These are phyloP conservation scores for Pilobolus umbonatus DNA, from an alignment of 192 early-diverging fungal species.

Conservation along the genomic window DNA sequence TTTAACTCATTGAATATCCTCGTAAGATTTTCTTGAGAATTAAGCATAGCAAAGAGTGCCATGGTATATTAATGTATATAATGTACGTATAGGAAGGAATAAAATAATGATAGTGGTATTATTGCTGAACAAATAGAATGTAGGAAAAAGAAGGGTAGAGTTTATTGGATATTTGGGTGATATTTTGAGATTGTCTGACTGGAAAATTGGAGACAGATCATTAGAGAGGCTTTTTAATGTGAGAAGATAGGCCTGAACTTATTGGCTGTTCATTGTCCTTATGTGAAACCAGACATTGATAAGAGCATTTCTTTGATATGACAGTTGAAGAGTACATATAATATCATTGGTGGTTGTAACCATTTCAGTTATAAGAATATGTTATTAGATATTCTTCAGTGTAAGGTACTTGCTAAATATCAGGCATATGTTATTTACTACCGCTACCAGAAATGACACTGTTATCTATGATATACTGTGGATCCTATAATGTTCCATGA, in stretches of 20 bases:
- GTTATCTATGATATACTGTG: too few species aligned
- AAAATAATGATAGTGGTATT: neutral
- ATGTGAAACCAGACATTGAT: too few species aligned
- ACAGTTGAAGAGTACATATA: neutral
- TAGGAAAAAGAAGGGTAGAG: neutral
- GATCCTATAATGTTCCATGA: too few species aligned
- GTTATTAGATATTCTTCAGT: too few species aligned
- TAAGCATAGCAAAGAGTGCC: constrained; percentile 29
- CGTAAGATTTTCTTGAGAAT: constrained; percentile 30
- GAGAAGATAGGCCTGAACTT: too few species aligned
- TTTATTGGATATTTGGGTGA: neutral
- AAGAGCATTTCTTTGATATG: too few species aligned
- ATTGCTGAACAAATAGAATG: neutral
- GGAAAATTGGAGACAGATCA: too few species aligned
- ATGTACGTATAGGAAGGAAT: neutral
- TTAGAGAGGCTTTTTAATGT: too few species aligned
- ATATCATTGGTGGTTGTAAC: neutral
- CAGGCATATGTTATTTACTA: too few species aligned
- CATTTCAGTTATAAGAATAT: too few species aligned
- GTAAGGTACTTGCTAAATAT: neutral
- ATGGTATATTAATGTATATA: constrained; percentile 23
- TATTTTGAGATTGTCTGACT: neutral
- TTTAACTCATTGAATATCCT: constrained; percentile 43
- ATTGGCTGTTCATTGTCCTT: too few species aligned
- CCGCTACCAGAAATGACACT: too few species aligned